Conservation (phyloP, 768 basidiomycete genomes). For the Gymnopilus dilepis region DNA sequence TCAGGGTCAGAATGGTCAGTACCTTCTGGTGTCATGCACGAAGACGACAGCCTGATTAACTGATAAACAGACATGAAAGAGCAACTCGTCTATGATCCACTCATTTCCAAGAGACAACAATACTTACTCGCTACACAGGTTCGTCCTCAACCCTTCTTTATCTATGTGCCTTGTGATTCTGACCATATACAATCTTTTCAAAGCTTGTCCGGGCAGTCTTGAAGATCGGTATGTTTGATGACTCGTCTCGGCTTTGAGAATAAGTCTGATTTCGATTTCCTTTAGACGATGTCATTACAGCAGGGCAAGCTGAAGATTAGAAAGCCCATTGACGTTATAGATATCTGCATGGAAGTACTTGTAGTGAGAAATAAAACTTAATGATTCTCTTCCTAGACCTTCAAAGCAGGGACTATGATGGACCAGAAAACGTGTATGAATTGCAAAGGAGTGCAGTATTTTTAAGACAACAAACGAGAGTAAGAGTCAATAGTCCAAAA, state of each 20-base stretch:
- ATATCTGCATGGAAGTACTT: neutral
- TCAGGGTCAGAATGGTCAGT: constrained; percentile 81
- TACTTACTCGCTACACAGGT: constrained; percentile 95
- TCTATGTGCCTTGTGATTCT: neutral
- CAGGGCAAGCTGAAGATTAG: constrained; percentile 59
- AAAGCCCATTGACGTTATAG: neutral
- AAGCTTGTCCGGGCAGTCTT: constrained; percentile 85
- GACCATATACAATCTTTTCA: constrained; percentile 14
- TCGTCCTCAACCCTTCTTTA: constrained; percentile 35
- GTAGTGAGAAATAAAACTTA: neutral
- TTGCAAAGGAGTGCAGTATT: neutral
- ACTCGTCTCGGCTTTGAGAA: neutral
- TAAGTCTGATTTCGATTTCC: constrained; percentile 8
- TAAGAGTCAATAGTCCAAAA: neutral
- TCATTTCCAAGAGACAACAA: constrained; percentile 97
- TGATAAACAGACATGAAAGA: constrained; percentile 85
- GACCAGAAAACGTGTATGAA: neutral
- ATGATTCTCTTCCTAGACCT: neutral
- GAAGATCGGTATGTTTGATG: constrained; percentile 71
- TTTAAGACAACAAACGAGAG: neutral
- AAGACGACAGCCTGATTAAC: neutral
- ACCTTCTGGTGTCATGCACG: neutral
- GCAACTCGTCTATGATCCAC: constrained; percentile 95
- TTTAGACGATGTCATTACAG: constrained; percentile 77
- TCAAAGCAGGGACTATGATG: neutral